Evolutionary conservation across 306 rosid species (phyloP), one percentile per base, ranked within the genome.

Genomic region (Begonia masoniana): DNA sequence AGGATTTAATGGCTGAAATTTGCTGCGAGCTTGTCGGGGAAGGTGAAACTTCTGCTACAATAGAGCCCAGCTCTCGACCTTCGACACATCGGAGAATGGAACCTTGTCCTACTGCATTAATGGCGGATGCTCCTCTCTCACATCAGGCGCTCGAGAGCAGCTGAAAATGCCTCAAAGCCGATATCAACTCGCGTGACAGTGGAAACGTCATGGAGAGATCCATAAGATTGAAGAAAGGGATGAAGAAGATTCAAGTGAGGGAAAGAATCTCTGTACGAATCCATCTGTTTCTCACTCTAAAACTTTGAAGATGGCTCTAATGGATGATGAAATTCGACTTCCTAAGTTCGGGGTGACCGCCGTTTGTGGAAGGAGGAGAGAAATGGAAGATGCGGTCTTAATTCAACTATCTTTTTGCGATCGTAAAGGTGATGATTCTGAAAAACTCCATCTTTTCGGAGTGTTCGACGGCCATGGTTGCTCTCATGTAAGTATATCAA

Each of bases 391-490:
- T 43, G 73, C 86, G 0, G 92, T 86, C 43, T 81, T 87, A 0
- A 72, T 81, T 21, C 78, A 47, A 9, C 84, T 86, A 5, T 65
- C 41, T 3, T 77, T 66, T 48, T 48, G 50, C 10, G 13, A 13
- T n/a, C 56, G 52, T 2, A 39, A 36, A 11, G 56, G 12, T 12
- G 10, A 16, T 0, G 53, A 61, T 10, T 12, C 55, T 1, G 51
- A 59, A 7, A 56, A 39, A 0, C 52, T 63, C 5, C 87, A 91
- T 52, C 86, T 65, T 65, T 86, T 71, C n/a, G 99, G 88, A 0
- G 88, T 91, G n/a, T 91, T 74, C 69, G 99, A 91, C 67, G 99
- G 99, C 57, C 99, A 91, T 50, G 96, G 96, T 15, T 91, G 99
- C 84, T 86, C 99, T 57, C 99, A 91, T 62, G 97, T 88, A 79